phyloP scores from a whole-genome alignment of 441 rosid genomes.

The Euphorbia schlechtendalii region DNA sequence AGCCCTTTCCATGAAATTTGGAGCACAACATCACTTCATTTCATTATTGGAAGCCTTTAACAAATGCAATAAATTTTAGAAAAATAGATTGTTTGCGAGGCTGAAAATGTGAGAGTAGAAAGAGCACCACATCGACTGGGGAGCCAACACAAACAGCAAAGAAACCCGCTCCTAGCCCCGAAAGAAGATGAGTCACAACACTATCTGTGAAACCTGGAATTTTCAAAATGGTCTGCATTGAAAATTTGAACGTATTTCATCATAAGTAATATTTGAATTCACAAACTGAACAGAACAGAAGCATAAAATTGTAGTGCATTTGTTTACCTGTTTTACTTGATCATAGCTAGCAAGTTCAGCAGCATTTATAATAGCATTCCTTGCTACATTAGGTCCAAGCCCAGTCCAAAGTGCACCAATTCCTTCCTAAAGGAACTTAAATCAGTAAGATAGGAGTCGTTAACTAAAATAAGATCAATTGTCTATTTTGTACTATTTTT shows the following conservation, averaged over 20 bases:
- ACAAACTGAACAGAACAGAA: slow-evolving; percentile 12
- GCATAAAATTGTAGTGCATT: background rate
- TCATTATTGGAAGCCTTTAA: background rate
- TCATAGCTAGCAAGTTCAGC: slow-evolving; percentile 98
- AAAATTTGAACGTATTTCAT: slow-evolving; percentile 7
- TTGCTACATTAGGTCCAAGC: slow-evolving; percentile 82
- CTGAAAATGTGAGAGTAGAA: slow-evolving; percentile 18
- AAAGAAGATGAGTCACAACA: slow-evolving; percentile 77
- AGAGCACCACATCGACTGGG: slow-evolving; percentile 92
- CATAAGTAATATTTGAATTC: slow-evolving; percentile 2
- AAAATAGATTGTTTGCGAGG: background rate
- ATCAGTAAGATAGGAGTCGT: slow-evolving; percentile 7
- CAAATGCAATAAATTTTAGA: background rate
- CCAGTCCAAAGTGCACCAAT: slow-evolving; percentile 96
- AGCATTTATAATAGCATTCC: slow-evolving; percentile 97
- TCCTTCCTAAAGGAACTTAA: slow-evolving; percentile 61
- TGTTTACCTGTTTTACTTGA: slow-evolving; percentile 84
- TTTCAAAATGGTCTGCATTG: slow-evolving; percentile 73
- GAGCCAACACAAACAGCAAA: slow-evolving; percentile 96
- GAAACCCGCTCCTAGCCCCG: slow-evolving; percentile 97
- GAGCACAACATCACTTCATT: background rate
- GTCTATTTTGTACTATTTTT: slow-evolving; percentile 3
- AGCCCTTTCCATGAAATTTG: background rate
- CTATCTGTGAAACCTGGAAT: slow-evolving; percentile 93
- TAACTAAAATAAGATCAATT: slow-evolving; percentile 2